These are phyloP conservation scores for Cystobasidium ongulense DNA, from an alignment of 768 basidiomycete species.

Conservation along the genomic window DNA sequence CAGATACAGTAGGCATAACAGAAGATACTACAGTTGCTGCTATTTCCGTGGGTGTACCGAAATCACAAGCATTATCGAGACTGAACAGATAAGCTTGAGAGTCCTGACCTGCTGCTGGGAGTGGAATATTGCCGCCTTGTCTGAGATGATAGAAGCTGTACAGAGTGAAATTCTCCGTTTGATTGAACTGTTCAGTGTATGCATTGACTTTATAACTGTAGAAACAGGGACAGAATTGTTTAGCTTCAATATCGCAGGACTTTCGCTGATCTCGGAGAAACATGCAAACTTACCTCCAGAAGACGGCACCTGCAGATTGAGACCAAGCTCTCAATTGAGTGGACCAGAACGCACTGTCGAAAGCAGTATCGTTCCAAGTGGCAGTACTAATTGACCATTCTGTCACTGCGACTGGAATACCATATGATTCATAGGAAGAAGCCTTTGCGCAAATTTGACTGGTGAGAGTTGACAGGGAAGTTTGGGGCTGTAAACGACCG, in stretches of 20 bases:
- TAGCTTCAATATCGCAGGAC: no score
- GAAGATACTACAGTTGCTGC: conserved; percentile 5
- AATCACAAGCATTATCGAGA: conserved; percentile 9
- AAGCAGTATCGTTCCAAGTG: conserved; percentile 35
- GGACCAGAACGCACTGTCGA: conserved; percentile 40
- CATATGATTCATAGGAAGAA: conserved; percentile 32
- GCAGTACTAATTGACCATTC: conserved; percentile 35
- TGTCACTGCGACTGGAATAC: conserved; percentile 33
- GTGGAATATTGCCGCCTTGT: conserved; percentile 7
- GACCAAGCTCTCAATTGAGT: conserved; percentile 40
- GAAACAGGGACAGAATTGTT: background rate
- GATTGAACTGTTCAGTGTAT: background rate
- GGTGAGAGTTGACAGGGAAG: conserved; percentile 31
- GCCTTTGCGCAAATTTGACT: conserved; percentile 39
- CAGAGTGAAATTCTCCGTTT: conserved; percentile 19
- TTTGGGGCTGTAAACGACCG: background rate
- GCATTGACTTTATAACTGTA: conserved; percentile 7
- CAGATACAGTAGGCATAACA: conserved; percentile 16
- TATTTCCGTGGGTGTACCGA: conserved; percentile 23
- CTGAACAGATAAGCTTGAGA: background rate
- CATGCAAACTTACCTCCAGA: conserved; percentile 23
- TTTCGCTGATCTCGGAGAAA: background rate
- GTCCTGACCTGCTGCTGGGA: conserved; percentile 7
- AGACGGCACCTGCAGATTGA: conserved; percentile 34
- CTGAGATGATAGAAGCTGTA: conserved; percentile 8